phyloP scores from a whole-genome alignment of 345 rosid species.

The Pelargonium nanum region DNA sequence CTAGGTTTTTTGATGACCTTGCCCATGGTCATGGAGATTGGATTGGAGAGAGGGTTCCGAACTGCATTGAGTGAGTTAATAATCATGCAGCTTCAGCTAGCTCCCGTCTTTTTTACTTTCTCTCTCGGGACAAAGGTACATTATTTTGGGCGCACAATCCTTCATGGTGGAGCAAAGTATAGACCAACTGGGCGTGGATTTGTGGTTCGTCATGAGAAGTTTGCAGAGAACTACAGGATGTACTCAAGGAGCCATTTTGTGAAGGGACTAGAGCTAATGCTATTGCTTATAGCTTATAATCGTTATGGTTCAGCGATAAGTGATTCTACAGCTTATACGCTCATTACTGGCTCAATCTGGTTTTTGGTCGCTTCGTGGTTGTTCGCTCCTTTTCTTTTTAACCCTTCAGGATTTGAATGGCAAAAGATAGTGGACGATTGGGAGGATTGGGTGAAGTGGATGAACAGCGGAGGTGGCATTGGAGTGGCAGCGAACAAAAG shows the following conservation, averaged over 20 bases:
- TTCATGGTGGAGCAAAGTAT: conserved; percentile 97
- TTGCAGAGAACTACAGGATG: conserved; percentile 94
- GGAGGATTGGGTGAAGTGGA: conserved; percentile 98
- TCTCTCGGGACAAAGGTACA: conserved; percentile 90
- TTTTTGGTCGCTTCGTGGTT: conserved; percentile 78
- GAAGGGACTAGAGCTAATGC: conserved; percentile 76
- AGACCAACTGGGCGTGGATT: conserved; percentile 99
- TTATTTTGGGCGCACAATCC: conserved; percentile 84
- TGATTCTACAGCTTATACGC: conserved; percentile 20
- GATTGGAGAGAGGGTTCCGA: conserved; percentile 91
- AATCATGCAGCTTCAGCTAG: conserved; percentile 96
- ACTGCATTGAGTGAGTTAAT: conserved; percentile 70
- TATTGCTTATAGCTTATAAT: conserved; percentile 58
- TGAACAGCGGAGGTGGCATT: conserved; percentile 79
- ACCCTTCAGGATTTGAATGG: conserved; percentile 97
- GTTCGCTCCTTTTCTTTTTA: conserved; percentile 83
- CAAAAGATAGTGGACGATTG: conserved; percentile 96
- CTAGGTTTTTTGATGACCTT: conserved; percentile 70
- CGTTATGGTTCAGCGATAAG: conserved; percentile 47
- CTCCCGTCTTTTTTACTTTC: conserved; percentile 87
- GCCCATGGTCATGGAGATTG: conserved; percentile 99
- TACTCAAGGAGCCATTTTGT: conserved; percentile 95
- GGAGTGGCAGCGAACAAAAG: conserved; percentile 90
- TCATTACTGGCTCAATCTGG: conserved; percentile 78
- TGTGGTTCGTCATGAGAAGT: conserved; percentile 91